Conservation (phyloP, 2,329 filamentous ascomycete species). For the Xylariomycetidae sp. region DNA sequence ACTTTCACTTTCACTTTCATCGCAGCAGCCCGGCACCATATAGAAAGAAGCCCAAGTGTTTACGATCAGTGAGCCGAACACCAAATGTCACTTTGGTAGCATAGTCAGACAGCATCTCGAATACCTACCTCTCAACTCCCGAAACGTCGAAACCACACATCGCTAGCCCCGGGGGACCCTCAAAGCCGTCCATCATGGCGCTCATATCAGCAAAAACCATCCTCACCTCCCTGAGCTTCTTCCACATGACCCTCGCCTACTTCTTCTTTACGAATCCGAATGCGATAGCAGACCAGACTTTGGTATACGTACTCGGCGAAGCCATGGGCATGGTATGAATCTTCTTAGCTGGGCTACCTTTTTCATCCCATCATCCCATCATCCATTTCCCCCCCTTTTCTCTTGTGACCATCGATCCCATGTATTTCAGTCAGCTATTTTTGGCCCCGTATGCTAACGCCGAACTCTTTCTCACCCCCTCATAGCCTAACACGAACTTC, state of each 20-base stretch:
- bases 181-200: slow-evolving; percentile 54
- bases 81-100: too few species aligned
- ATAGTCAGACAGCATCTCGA: too few species aligned
- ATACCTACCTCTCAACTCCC: too few species aligned
- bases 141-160: too few species aligned
- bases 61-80: too few species aligned
- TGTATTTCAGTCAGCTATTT: neutral
- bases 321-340: slow-evolving; percentile 76
- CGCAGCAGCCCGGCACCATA: too few species aligned
- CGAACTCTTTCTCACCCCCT: neutral
- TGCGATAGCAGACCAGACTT: slow-evolving; percentile 69
- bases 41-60: too few species aligned
- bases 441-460: neutral
- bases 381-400: too few species aligned
- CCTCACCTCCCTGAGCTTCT: slow-evolving; percentile 75
- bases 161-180: neutral
- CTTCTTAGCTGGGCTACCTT: too few species aligned
- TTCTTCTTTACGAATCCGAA: slow-evolving; percentile 75
- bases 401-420: too few species aligned
- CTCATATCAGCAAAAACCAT: slow-evolving; percentile 76
- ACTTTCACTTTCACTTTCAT: too few species aligned
- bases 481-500: slow-evolving; percentile 55
- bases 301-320: slow-evolving; percentile 79
- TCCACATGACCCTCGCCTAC: slow-evolving; percentile 78
- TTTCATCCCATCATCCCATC: too few species aligned